These are phyloP conservation scores for Phytophthora ohioensis DNA, from an alignment of 352 stramenopile species.

Conservation along the genomic window DNA sequence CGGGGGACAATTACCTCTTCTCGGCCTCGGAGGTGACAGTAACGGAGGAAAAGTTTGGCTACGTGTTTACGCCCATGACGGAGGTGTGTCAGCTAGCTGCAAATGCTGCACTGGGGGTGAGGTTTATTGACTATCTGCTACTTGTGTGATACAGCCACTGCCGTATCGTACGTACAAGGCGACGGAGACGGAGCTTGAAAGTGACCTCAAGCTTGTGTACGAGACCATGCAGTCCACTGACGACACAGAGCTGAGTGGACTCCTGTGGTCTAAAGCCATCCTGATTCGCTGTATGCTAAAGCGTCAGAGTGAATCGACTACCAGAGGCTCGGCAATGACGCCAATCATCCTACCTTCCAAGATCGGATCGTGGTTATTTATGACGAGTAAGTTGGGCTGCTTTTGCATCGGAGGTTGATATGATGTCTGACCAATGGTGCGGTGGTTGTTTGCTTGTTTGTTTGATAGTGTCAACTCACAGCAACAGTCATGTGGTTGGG, in stretches of 20 bases:
- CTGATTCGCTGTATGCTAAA: conserved; percentile 62
- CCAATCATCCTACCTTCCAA: conserved; percentile 51
- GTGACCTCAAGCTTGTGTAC: conserved; percentile 70
- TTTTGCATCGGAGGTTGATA: neutral
- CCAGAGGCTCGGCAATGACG: conserved; percentile 13
- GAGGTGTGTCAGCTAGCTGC: conserved; percentile 37
- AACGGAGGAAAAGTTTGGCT: conserved; percentile 80
- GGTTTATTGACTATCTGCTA: conserved; percentile 5
- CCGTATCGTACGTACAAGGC: conserved; percentile 66
- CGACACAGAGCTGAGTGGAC: conserved; percentile 53
- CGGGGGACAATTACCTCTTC: conserved; percentile 71
- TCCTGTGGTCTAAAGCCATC: conserved; percentile 84
- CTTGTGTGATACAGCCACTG: conserved; percentile 48
- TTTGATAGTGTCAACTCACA: conserved; percentile 76
- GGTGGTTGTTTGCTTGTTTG: conserved; percentile 19
- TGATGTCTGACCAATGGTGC: conserved; percentile 5
- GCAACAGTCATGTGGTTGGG: conserved; percentile 66
- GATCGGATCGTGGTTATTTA: conserved; percentile 84
- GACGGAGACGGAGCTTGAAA: conserved; percentile 57
- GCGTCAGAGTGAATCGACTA: conserved; percentile 27
- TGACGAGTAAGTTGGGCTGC: conserved; percentile 60
- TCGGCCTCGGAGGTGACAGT: conserved; percentile 43
- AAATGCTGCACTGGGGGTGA: neutral
- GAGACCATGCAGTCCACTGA: conserved; percentile 65
- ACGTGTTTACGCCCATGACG: conserved; percentile 83